phyloP scores from a whole-genome alignment of 164 flowering plant genomes.

The Saururus chinensis region DNA sequence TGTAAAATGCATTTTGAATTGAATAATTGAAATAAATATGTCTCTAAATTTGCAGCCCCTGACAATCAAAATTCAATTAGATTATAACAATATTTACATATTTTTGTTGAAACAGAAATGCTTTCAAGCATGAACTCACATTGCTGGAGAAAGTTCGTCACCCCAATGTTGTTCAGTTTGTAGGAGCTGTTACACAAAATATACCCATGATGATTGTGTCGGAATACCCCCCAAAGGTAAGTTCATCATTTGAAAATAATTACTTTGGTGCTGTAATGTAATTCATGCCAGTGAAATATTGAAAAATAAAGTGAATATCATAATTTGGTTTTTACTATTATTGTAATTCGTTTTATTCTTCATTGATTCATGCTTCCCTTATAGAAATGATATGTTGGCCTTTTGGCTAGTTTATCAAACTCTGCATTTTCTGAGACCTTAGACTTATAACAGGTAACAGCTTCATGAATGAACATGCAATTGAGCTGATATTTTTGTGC shows the following conservation, averaged over 20 bases:
- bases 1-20: not conserved
- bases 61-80: not conserved
- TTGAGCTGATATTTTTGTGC: too few species aligned
- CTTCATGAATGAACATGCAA: too few species aligned
- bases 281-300: too few species aligned
- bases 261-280: too few species aligned
- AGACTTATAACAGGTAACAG: too few species aligned
- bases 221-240: slow-evolving; percentile 84
- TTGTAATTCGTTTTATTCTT: too few species aligned
- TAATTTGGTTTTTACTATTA: too few species aligned
- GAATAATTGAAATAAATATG: not conserved
- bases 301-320: too few species aligned
- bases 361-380: too few species aligned
- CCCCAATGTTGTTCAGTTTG: slow-evolving; percentile 95
- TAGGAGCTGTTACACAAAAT: slow-evolving; percentile 99
- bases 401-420: too few species aligned
- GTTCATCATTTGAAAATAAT: not conserved
- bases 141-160: slow-evolving; percentile 78
- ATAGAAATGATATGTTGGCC: too few species aligned
- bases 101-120: slow-evolving; percentile 35
- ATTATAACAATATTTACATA: not conserved
- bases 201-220: slow-evolving; percentile 94
- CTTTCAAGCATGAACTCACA: slow-evolving; percentile 66
- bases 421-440: too few species aligned
- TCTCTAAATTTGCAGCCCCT: not conserved